These are phyloP conservation scores for Angomonas desouzai DNA, from an alignment of 208 protist genomes.

Conservation along the genomic window DNA sequence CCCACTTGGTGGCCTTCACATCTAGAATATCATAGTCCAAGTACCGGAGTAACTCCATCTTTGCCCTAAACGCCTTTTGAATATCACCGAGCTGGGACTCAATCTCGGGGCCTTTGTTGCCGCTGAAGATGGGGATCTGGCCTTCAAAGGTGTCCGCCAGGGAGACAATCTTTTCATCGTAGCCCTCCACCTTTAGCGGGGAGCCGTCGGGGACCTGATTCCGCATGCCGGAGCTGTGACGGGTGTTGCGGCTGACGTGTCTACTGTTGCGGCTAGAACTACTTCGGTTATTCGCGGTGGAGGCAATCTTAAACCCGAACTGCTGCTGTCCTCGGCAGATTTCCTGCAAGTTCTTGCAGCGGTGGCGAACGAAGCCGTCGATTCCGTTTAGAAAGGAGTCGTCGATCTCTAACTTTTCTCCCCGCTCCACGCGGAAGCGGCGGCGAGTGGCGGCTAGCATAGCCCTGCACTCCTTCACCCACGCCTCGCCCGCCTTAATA, in stretches of 20 bases:
- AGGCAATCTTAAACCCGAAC: constrained; percentile 87
- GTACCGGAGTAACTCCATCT: constrained; percentile 87
- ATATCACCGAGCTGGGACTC: constrained; percentile 94
- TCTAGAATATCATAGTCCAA: constrained; percentile 96
- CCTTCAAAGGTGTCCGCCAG: constrained; percentile 54
- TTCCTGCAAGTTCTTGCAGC: constrained; percentile 95
- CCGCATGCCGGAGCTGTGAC: background rate
- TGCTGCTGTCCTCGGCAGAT: constrained; percentile 97
- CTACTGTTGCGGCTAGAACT: constrained; percentile 16
- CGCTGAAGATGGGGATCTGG: constrained; percentile 91
- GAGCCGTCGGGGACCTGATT: constrained; percentile 21
- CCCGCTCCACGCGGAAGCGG: constrained; percentile 74
- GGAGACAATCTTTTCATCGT: constrained; percentile 36
- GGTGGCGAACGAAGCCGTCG: constrained; percentile 96
- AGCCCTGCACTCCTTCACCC: constrained; percentile 87
- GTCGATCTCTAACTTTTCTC: constrained; percentile 90
- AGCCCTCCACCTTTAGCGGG: constrained; percentile 59
- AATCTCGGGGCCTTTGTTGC: constrained; percentile 94
- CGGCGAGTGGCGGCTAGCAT: constrained; percentile 82
- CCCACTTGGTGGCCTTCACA: constrained; percentile 96
- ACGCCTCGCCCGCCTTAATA: constrained; percentile 88
- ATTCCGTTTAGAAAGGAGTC: constrained; percentile 96
- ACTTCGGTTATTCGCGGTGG: constrained; percentile 13
- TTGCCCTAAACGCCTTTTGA: constrained; percentile 90
- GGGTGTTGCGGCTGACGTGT: background rate